Conservation (phyloP, 352 stramenopile species). For the Pythium brassicae region DNA sequence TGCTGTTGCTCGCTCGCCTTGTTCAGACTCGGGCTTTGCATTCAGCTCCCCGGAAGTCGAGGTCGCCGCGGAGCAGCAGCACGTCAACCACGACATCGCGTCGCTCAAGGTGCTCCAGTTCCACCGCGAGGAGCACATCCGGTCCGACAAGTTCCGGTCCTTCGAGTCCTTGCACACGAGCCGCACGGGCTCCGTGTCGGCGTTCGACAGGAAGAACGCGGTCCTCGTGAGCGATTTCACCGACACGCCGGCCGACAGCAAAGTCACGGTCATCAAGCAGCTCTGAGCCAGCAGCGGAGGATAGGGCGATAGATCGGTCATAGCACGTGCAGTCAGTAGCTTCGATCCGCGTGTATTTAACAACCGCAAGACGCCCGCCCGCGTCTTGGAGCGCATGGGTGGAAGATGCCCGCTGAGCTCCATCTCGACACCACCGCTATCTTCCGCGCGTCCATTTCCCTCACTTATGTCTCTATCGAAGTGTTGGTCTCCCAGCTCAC, state of each 20-base stretch:
- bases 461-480: not conserved
- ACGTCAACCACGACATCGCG: conserved; percentile 28
- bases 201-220: conserved; percentile 9
- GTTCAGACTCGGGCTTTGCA: conserved; percentile 42
- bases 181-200: not conserved
- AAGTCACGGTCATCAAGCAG: conserved; percentile 6
- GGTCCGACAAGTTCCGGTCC: conserved; percentile 12
- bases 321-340: no score
- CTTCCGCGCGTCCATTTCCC: no score
- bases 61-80: not conserved
- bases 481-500: not conserved
- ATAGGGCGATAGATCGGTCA: no score
- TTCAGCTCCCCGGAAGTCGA: conserved; percentile 41
- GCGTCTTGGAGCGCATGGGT: no score
- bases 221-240: conserved; percentile 14
- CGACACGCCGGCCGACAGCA: not conserved
- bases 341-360: not conserved
- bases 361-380: no score
- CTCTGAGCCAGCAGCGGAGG: not conserved
- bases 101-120: conserved; percentile 41
- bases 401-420: no score
- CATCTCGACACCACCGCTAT: no score
- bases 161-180: conserved; percentile 2
- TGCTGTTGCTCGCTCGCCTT: conserved; percentile 11
- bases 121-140: conserved; percentile 19